Base-by-base conservation (phyloP, 2,329 filamentous ascomycete species). In the Talaromyces sp. region DNA sequence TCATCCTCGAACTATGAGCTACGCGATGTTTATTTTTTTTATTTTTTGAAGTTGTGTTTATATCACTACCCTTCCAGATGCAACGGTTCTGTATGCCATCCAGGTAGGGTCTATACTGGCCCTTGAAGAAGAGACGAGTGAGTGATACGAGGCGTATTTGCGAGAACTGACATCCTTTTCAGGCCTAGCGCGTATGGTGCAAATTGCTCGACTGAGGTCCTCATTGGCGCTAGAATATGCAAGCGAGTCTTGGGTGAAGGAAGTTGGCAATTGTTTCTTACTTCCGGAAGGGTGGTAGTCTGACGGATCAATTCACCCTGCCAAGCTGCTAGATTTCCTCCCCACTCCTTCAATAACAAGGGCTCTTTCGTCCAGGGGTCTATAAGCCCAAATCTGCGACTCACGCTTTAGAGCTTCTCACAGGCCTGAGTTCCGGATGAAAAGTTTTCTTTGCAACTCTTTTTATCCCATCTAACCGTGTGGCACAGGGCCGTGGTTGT, bases 261-360 rank as follows among this genome's bases (percentile, higher is more conserved):
- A 2, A 50, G 16, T 31, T 4, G 46, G n/a, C 46, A 28, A 31
- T 28, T 23, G n/a, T 50, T 16, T n/a, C 28, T 28, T 28, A 16
- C 23, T 48, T 23, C 5, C 16, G 23, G 23, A 28, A 14, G 7
- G 44, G 44, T 31, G 46, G 31, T 14, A 50, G 25, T 50, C 12
- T 50, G 46, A 50, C 46, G 31, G 28, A 50, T 50, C 46, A 28
- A n/a, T 50, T 33, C 48, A 52, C 48, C 25, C 25, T 52, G 48
- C 25, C 48, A 52, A 33, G 48, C 48, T 31, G 48, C 25, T 52
- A 52, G 25, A 31, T 52, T 16, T 50, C 23, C 46, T 23, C 12
- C 46, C 23, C 23, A 31, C 23, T 52, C 46, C 25, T 46, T 14
- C 44, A 52, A 31, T 31, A 52, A 52, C 46, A 52, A 33, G 46